Evolutionary conservation across 192 early-diverging fungal species (phyloP), one percentile per base, ranked within the genome.

Genomic region (Coemansia sp.): DNA sequence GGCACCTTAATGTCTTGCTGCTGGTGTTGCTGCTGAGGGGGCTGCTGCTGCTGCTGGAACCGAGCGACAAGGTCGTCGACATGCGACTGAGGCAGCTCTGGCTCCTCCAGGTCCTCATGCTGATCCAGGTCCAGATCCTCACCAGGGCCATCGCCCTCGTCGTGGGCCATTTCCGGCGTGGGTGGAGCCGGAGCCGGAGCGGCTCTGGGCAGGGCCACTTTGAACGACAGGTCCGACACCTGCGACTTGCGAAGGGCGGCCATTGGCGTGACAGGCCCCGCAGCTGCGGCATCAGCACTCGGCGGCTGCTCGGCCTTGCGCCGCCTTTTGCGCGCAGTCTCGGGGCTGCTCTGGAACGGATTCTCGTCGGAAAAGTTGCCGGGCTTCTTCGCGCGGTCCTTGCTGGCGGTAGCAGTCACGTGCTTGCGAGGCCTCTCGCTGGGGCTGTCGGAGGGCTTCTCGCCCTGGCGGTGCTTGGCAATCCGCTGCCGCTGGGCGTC

Each of bases 281-380:
- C 64, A 30, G 63, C 62, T n/a, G n/a, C 23, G 21, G 42, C 39
- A 2, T 14, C 21, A 0, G 68, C 63, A 39, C 10, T 40, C 33
- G 23, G 62, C 16, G 16, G 43, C 16, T 13, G 28, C 32, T 28
- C 60, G 17, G 17, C 35, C 63, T 73, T 77, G 63, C 76, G 75
- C 17, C 69, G 69, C 37, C 76, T 62, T 63, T 78, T 83, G 52
- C 76, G 72, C 0, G 76, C 46, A 0, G 69, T 66, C 21, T 72
- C 75, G n/a, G 75, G 80, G 55, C 76, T 78, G 72, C 80, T 75
- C 62, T 84, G 81, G 64, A 84, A 84, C 64, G 81, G 81, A 23
- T 84, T 84, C 16, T 84, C 76, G 66, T 78, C 74, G 0, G 81
- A 84, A 32, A 84, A 84, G 39, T 73, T 76, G 13, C 39, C 75